Evolutionary conservation across 2,329 filamentous ascomycete species (phyloP).

Genomic region (Mycocentrospora acerina): DNA sequence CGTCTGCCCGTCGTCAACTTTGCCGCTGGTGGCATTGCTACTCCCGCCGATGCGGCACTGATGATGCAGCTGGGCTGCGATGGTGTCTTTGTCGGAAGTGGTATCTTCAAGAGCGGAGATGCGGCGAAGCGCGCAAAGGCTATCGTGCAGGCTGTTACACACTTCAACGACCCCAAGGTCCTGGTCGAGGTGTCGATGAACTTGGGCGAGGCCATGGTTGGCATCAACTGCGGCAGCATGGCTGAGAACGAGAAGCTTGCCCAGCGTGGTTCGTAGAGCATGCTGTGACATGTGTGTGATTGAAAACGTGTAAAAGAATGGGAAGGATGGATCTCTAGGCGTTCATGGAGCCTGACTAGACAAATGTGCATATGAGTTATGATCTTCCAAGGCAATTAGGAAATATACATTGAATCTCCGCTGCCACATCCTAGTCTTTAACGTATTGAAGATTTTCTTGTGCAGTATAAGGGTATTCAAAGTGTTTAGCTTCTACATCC

Average conservation of each 20-base stretch:
- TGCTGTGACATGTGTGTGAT: not conserved
- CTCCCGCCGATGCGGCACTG: conserved; percentile 91
- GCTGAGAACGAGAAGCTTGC: conserved; percentile 78
- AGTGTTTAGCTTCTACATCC: too few species aligned
- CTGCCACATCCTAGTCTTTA: too few species aligned
- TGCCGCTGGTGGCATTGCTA: conserved; percentile 98
- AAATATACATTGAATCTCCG: too few species aligned
- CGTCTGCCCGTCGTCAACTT: conserved; percentile 96
- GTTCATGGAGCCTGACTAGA: conserved; percentile 1
- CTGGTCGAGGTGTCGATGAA: conserved; percentile 85
- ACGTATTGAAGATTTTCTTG: too few species aligned
- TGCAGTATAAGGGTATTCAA: too few species aligned
- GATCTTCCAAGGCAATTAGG: too few species aligned
- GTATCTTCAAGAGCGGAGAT: conserved; percentile 96
- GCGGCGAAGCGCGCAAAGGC: conserved; percentile 87
- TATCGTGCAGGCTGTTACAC: conserved; percentile 91
- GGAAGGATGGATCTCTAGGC: not conserved
- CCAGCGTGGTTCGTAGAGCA: conserved; percentile 79
- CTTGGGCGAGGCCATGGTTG: conserved; percentile 97
- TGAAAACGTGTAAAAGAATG: not conserved
- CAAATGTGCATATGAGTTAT: too few species aligned
- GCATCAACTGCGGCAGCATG: conserved; percentile 83
- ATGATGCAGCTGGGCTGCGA: conserved; percentile 99
- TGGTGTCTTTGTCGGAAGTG: conserved; percentile 93
- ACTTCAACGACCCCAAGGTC: conserved; percentile 82